phyloP scores from a whole-genome alignment of 2,329 filamentous ascomycete species.

The Beauveria bassiana region DNA sequence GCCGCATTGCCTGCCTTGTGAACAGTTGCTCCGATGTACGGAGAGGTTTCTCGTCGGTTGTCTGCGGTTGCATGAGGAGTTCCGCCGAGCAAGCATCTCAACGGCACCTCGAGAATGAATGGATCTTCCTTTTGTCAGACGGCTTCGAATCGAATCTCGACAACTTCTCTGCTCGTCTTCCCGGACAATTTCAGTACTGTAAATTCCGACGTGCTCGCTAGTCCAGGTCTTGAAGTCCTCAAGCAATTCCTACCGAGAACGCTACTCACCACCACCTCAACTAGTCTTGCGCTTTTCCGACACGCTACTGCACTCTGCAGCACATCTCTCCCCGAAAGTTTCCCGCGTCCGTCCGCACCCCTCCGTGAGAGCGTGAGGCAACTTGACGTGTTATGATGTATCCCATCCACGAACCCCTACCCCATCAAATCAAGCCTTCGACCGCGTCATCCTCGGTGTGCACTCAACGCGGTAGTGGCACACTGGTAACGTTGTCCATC shows the following conservation, averaged over 20 bases:
- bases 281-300: background rate
- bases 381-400: too few relatives aligned
- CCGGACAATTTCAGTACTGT: too few relatives aligned
- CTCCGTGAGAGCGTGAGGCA: background rate
- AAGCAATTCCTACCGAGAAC: background rate
- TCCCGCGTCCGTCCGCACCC: background rate
- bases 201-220: background rate
- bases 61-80: background rate
- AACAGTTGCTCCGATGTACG: conserved; percentile 5
- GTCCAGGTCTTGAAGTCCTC: background rate
- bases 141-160: background rate
- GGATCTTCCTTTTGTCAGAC: too few relatives aligned
- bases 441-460: too few relatives aligned
- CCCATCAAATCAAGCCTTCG: too few relatives aligned
- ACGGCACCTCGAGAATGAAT: too few relatives aligned
- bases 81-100: background rate
- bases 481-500: too few relatives aligned
- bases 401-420: too few relatives aligned
- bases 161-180: background rate
- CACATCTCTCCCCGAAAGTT: background rate
- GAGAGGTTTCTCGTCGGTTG: background rate
- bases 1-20: background rate
- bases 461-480: too few relatives aligned
- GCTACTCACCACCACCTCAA: background rate
- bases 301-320: background rate